Base-by-base conservation (phyloP, 176 grass and related monocot genomes). In the Dactylis glomerata region DNA sequence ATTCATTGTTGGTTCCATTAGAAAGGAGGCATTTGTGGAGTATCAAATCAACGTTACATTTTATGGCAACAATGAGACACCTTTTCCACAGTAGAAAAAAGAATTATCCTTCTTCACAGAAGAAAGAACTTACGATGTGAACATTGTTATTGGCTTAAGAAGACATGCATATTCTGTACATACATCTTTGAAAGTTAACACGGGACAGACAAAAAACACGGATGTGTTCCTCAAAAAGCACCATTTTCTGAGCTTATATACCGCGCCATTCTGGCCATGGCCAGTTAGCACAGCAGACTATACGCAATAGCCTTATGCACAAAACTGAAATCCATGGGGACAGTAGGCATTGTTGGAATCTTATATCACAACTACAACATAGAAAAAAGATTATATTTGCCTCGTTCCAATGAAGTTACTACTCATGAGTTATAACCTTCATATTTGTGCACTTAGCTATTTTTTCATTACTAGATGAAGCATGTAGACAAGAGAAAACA, bases 81-180 rank as follows among this genome's bases (percentile, higher is more conserved):
- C 17, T 51, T 63, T 63, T 62, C 40, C 37, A 69, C 26, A n/a
- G 8, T 38, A 38, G 63, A 17, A 83, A 59, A 83, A 30, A 83
- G 4, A 44, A 59, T 10, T 30, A 31, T 15, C 46, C 2, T 32
- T 72, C 42, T 23, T 44, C 59, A 80, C 41, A 49, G 41, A 46
- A 66, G 41, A 47, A 23, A 63, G 38, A 63, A 46, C 16, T 15
- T 49, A 66, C 11, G 52, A 73, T 78, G 57, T 61, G 3, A 47
- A 63, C 42, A 73, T 16, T 72, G 57, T 64, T 50, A 78, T 38
- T 14, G 77, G 54, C 31, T 83, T 31, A 59, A 82, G 28, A 68
- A 24, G 10, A 34, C 75, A 75, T 16, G 16, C 41, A 74, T 17
- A 17, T 33, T 51, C 19, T 62, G 63, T 78, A 55, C 45, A 26